Percentiles rank a stretch among this genome's conserved stretches.
Conservation (phyloP, 768 basidiomycete species). For the Rhizopogon roseolus region DNA sequence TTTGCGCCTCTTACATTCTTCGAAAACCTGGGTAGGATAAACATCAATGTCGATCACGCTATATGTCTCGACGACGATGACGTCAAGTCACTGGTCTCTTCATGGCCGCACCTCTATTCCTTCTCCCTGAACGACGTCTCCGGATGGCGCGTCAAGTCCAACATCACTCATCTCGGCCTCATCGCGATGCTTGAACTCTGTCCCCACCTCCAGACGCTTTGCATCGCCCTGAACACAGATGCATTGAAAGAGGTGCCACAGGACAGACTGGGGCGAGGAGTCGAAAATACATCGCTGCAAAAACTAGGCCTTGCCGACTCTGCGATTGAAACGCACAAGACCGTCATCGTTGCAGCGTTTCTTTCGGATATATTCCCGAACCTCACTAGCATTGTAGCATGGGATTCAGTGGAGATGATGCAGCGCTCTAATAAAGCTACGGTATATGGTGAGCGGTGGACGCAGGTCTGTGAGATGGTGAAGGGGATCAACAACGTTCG, state of each 20-base stretch:
- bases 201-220: neutral
- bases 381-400: neutral
- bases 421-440: neutral
- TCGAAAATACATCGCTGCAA: neutral
- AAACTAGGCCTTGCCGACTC: neutral
- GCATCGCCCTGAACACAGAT: neutral
- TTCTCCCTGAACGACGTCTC: neutral
- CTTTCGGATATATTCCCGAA: conserved; percentile 2
- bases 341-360: conserved; percentile 2
- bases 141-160: conserved; percentile 1
- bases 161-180: neutral
- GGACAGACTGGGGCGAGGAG: neutral
- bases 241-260: neutral
- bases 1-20: conserved; percentile 1
- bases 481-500: neutral
- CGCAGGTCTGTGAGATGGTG: neutral
- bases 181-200: neutral
- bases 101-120: neutral
- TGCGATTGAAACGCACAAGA: neutral
- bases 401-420: neutral
- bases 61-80: neutral
- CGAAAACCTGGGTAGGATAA: neutral
- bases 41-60: neutral
- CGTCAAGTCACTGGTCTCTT: neutral
- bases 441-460: conserved; percentile 1